Evolutionary conservation across 2,329 filamentous ascomycete genomes (phyloP), one percentile per base, ranked within the genome.

Genomic region (Epichloe gansuensis): DNA sequence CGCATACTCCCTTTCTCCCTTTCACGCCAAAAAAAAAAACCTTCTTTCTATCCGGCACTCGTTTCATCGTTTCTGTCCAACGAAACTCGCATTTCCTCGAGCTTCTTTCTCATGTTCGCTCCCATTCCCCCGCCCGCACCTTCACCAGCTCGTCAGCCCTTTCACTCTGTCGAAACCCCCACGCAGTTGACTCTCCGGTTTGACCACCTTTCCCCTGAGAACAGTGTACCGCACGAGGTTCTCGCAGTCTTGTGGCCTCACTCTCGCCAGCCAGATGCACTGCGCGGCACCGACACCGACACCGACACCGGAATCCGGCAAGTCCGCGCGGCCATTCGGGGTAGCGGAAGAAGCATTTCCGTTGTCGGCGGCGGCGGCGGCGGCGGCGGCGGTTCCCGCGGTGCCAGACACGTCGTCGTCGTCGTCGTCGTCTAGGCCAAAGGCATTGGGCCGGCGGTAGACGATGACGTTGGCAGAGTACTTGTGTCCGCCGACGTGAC

Each of bases 401-500:
- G 17, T 21, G 17, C 50, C 13, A 35, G 31, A 11, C 31, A 31
- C 52, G 3, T 69, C 69, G 52, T 80, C 77, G 42, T 80, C 77
- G 42, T 77, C 51, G 3, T 69, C 69, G 52, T 80, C 77, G 42
- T 77, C 17, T 21, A 21, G 59, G 0, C 76, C 77, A 61, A 80
- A 81, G 1, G 78, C 73, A 59, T 81, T 73, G 6, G 72, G 74
- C 51, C 77, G 76, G 9, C 93, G 79, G 67, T 98, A 97, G 1
- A 98, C 75, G 73, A 98, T 87, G 60, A 97, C 81, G 62, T 98
- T 98, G 31, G 93, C 93, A 46, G 84, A 83, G 70, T 95, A 97
- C 72, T 96, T 96, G 73, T 98, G 93, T 0, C 93, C 93, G 31
- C 93, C 93, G 3, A 96, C 89, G 64, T 98, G 93, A 59, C 83